Evolutionary conservation across 208 protist genomes (phyloP), one percentile per base, ranked within the genome.

Genomic region (Lotmaria passim): DNA sequence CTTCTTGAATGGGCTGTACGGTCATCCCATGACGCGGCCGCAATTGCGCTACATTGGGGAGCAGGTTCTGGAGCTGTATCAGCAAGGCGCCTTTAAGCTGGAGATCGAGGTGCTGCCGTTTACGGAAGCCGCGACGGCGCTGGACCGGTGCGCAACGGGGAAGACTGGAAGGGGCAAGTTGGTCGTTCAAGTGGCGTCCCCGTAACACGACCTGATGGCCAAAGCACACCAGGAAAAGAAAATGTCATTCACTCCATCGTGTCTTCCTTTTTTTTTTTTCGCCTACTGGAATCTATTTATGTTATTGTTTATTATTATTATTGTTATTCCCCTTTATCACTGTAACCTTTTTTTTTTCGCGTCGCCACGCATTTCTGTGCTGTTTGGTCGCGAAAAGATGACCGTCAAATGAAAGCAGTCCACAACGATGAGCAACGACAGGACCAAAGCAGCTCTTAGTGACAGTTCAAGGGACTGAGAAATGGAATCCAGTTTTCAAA

Each of bases 1-100:
- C 38, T 90, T 72, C 57, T 55, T 89, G 38, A 78, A 71, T 21
- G 75, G 73, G 19, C 58, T 93, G 41, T 73, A 86, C 47, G 41
- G 41, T 43, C 61, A 69, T 57, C 51, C 74, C 14, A 21, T 76
- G 17, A 73, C 83, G 15, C 72, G 83, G 11, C 44, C 65, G 28
- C 74, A 82, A 60, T 66, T 93, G 24, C 71, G 80, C 3, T 23
- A 38, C 23, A 61, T 93, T 7, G 63, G 75, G 4, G 69, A 79
- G 10, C 28, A 56, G 23, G 52, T 81, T 7, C 12, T 79, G 33
- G 30, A 73, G 46, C 70, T 93, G 21, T 90, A 89, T 71, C 53
- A 67, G 38, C 28, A 60, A 30, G 80, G 80, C 15, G 77, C 74
- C 1, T 90, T 93, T 51, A 34, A 7, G 17, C 24, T 87, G 39